Percentiles rank a stretch among this genome's conserved stretches.
These are phyloP conservation scores for Fusarium kyushuense DNA, from an alignment of 2,329 filamentous ascomycete species.

Conservation along the genomic window DNA sequence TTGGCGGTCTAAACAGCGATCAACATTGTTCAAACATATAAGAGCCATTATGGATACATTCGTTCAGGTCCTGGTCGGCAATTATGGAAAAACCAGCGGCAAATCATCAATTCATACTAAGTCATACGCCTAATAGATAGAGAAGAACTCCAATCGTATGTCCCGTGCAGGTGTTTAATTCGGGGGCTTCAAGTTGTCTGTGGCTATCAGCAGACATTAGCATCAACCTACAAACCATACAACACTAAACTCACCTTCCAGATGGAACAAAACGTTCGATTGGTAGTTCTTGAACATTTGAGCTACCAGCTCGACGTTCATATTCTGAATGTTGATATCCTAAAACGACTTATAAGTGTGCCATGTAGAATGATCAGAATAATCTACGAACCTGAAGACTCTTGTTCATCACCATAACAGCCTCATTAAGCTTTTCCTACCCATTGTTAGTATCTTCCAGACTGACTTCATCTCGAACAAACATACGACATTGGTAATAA, in stretches of 20 bases:
- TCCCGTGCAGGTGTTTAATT: slow-evolving; percentile 24
- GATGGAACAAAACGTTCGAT: slow-evolving; percentile 95
- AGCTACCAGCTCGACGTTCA: slow-evolving; percentile 97
- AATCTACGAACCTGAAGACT: slow-evolving; percentile 75
- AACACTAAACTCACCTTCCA: slow-evolving; percentile 77
- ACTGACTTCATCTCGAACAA: neutral
- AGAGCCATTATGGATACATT: neutral
- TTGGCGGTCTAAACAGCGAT: neutral
- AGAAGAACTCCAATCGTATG: neutral
- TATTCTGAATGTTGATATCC: slow-evolving; percentile 99
- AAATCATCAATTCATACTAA: slow-evolving; percentile 35
- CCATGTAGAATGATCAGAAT: neutral
- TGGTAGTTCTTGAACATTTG: slow-evolving; percentile 99
- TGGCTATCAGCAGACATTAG: slow-evolving; percentile 65
- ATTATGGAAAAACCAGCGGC: neutral
- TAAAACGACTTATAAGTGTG: slow-evolving; percentile 53
- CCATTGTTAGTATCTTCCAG: slow-evolving; percentile 6
- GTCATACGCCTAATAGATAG: slow-evolving; percentile 12
- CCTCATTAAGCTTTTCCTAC: slow-evolving; percentile 97
- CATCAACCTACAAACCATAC: neutral
- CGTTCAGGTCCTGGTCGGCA: neutral
- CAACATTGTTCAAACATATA: neutral
- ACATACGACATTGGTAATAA: slow-evolving; percentile 96
- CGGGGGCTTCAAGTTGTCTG: slow-evolving; percentile 84
- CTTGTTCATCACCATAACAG: slow-evolving; percentile 92